Base-by-base conservation (phyloP, 192 early-diverging fungal species). In the Rhizophagus clarus region DNA sequence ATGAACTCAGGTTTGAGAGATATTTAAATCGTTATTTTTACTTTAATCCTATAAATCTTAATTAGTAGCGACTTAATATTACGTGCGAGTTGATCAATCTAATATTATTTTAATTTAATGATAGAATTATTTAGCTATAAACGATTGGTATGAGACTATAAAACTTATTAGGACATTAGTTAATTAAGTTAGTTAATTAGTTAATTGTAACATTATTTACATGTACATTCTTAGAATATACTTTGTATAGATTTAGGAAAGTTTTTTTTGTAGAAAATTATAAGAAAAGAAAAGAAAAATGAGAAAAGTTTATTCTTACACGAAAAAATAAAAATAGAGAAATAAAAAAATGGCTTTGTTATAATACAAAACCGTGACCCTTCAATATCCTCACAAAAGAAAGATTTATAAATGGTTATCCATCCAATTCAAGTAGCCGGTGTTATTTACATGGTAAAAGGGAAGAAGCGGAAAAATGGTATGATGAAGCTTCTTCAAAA, bases 371-470 rank as follows among this genome's bases (percentile, higher is more conserved):
- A 56, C 51, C 51, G 17, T 7, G 51, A 20, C n/a, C 51, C n/a
- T 17, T 56, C 6, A 20, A 6, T 17, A 22, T 22, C 4, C 3
- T 22, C 15, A 40, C 20, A 31, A 69, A 69, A 34, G 37, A 8
- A 34, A 34, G 40, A 69, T 69, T 56, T 56, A 56, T 69, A 34
- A 69, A 69, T 69, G 20, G 10, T 69, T 69, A 20, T 69, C 32
- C 67, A 69, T 31, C 67, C 40, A 69, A 69, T 69, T 34, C 32
- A 69, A 69, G 32, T 31, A 34, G 37, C 32, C 31, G 32, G 32
- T 69, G 67, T 69, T 69, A 69, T 69, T 69, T 69, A 69, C 67
- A 69, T 69, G 32, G 20, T 6, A 68, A 68, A 68, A 32, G 31
- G 31, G 31, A 68, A 32, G 31, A 20, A 37, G 32, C 28, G 67